Conservation (phyloP, 768 basidiomycete species). For the Suillus americanus region DNA sequence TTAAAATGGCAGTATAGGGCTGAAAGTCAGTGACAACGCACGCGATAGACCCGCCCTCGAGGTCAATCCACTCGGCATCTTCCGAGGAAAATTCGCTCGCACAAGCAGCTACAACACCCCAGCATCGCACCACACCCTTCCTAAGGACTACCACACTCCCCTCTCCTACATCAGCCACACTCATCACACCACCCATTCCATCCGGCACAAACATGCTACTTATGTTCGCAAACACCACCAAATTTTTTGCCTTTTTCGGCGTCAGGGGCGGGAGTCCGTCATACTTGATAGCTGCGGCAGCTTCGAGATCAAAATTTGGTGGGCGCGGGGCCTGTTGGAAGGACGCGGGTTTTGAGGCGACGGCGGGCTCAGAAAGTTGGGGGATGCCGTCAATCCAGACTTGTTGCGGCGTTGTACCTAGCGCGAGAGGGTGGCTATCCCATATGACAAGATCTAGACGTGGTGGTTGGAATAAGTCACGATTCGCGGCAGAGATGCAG, state of each 20-base stretch:
- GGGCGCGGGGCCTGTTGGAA: constrained; percentile 53
- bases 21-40: constrained; percentile 25
- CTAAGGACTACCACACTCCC: constrained; percentile 47
- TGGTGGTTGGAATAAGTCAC: background rate
- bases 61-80: constrained; percentile 46
- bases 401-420: constrained; percentile 79
- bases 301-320: constrained; percentile 67
- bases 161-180: constrained; percentile 18
- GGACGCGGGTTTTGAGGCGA: constrained; percentile 50
- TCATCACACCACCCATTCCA: constrained; percentile 30
- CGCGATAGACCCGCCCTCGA: constrained; percentile 65
- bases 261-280: constrained; percentile 72
- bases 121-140: constrained; percentile 56
- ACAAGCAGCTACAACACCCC: constrained; percentile 36
- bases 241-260: constrained; percentile 35
- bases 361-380: constrained; percentile 52
- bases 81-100: constrained; percentile 15
- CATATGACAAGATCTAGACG: constrained; percentile 70
- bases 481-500: constrained; percentile 8
- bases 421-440: constrained; percentile 74
- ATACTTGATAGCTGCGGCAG: constrained; percentile 55
- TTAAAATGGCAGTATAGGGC: constrained; percentile 5
- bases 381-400: constrained; percentile 85
- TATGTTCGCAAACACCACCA: constrained; percentile 68
- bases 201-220: constrained; percentile 44